Evolutionary conservation across 352 stramenopile genomes (phyloP).

Genomic region (Globisporangium heterothallicum): DNA sequence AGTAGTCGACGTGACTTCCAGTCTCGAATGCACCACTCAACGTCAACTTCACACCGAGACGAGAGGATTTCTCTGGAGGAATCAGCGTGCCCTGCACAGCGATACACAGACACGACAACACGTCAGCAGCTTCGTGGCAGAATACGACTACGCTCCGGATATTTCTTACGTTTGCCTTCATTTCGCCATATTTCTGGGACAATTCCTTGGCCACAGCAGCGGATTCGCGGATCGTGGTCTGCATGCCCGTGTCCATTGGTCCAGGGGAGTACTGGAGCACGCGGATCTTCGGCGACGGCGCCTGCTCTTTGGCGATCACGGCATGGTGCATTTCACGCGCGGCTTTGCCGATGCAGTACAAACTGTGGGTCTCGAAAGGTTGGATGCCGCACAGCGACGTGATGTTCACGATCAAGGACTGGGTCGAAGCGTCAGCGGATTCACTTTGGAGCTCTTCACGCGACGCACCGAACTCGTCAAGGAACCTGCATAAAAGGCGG

Average conservation of each 20-base stretch:
- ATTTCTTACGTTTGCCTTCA: conserved; percentile 31
- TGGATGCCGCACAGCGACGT: conserved; percentile 81
- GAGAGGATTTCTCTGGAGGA: conserved; percentile 41
- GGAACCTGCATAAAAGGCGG: conserved; percentile 26
- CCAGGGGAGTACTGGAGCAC: conserved; percentile 85
- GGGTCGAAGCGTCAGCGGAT: conserved; percentile 2
- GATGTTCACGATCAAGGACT: conserved; percentile 72
- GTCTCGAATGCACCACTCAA: conserved; percentile 46
- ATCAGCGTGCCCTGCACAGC: conserved; percentile 39
- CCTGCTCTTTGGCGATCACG: conserved; percentile 65
- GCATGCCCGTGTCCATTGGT: conserved; percentile 87
- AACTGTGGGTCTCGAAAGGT: conserved; percentile 68
- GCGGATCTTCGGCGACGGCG: conserved; percentile 22
- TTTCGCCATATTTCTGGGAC: conserved; percentile 33
- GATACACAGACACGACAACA: background rate
- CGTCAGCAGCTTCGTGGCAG: background rate
- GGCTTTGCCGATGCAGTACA: conserved; percentile 84
- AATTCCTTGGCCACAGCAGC: conserved; percentile 32
- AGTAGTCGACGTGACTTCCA: conserved; percentile 80
- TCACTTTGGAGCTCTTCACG: conserved; percentile 24
- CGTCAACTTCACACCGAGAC: conserved; percentile 49
- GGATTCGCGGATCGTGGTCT: conserved; percentile 56
- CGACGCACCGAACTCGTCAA: conserved; percentile 51
- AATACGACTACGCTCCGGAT: background rate
- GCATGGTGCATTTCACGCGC: conserved; percentile 84